These are phyloP conservation scores for Pigoraptor vietnamica DNA, from an alignment of 78 protist genomes.

Conservation along the genomic window DNA sequence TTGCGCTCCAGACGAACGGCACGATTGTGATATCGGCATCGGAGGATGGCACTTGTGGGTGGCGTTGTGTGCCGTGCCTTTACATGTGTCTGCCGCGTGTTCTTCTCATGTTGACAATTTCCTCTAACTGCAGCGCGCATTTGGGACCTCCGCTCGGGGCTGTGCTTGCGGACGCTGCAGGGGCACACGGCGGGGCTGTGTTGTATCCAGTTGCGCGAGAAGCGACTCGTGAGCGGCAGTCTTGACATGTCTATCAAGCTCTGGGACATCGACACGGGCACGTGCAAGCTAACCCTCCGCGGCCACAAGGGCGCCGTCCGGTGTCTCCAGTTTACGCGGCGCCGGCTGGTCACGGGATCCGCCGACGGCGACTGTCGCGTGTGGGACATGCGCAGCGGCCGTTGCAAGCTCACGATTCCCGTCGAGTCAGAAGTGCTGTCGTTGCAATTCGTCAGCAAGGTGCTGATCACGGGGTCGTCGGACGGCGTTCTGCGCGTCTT, in stretches of 20 bases:
- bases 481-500: not conserved
- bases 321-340: constrained; percentile 68
- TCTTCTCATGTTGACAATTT: too few species aligned
- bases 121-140: not conserved
- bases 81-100: not conserved
- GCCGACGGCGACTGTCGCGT: constrained; percentile 59
- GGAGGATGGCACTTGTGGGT: not conserved
- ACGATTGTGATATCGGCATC: not conserved
- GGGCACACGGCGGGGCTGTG: not conserved
- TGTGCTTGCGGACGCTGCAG: constrained; percentile 18
- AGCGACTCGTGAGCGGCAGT: not conserved
- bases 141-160: constrained; percentile 8
- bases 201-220: constrained; percentile 61
- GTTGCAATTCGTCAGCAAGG: not conserved
- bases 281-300: constrained; percentile 2
- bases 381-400: constrained; percentile 63
- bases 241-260: not conserved
- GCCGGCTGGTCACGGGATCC: constrained; percentile 66
- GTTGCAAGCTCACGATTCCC: not conserved
- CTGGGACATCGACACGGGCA: not conserved
- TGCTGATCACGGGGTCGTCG: not conserved
- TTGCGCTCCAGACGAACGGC: not conserved
- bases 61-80: not conserved
- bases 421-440: not conserved
- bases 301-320: constrained; percentile 60